Evolutionary conservation across 495 filamentous ascomycete species (phyloP), one percentile per base, ranked within the genome.

Genomic region (Trichoderma gamsii): DNA sequence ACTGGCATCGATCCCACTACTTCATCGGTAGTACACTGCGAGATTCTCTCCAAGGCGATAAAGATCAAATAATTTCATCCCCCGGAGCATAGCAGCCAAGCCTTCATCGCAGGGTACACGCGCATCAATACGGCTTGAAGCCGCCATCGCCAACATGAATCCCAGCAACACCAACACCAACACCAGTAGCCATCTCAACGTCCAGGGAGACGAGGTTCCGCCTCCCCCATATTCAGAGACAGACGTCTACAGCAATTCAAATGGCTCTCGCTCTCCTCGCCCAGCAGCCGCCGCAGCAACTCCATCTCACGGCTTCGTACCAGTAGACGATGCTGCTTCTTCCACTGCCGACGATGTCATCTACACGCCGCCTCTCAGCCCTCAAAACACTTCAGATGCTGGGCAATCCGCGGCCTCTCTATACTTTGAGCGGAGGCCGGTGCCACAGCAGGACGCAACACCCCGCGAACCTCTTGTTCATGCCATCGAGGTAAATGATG

Each of bases 181-280:
- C 71, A 65, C 69, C 35, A 1, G 77, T 77, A 44, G n/a, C 25
- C 56, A 61, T 61, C 56, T 61, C 56, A 27, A 29, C 56, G 27
- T 32, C 56, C 56, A 27, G 4, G 56, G 56, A 32, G 74, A 75
- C 63, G 76, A 81, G 69, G 63, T 73, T 51, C 76, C 83, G 41
- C 83, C 82, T 3, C 82, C 83, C 3, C 83, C 83, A 6, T 85
- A 84, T 71, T 73, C 73, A 51, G 80, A 83, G 69, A 83, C 78
- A n/a, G 82, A 84, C 71, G 73, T 81, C 56, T 79, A 75, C 72
- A 81, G 79, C 25, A 71, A 68, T 44, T 74, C 78, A 3, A 73
- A 73, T 32, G 69, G 69, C 70, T 29, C 32, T 68, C 69, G 15
- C 70, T 61, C 56, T 27, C 23, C 56, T 61, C 56, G 27, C 23